Percentiles rank a stretch among this genome's conserved stretches.
Conservation (phyloP, 2,329 filamentous ascomycete species). For the Magnaporthiopsis incrustans region DNA sequence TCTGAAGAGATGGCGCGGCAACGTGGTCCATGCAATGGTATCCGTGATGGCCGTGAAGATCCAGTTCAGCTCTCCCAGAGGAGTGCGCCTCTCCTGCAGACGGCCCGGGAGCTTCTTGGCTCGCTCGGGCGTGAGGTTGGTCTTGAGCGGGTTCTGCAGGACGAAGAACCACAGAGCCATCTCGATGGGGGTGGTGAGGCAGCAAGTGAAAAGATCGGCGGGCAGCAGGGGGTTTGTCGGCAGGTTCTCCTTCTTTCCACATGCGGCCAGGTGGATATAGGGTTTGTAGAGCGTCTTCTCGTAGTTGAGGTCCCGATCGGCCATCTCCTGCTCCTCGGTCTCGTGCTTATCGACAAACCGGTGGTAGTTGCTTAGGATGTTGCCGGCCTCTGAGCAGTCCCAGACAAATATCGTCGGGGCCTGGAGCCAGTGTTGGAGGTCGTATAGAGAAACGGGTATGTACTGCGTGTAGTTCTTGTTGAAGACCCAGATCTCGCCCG, state of each 20-base stretch:
- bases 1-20: conserved; percentile 85
- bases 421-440: conserved; percentile 91
- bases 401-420: conserved; percentile 95
- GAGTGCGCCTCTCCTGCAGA: conserved; percentile 86
- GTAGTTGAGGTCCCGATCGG: conserved; percentile 72
- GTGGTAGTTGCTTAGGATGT: conserved; percentile 92
- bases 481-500: conserved; percentile 98
- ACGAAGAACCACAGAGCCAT: conserved; percentile 97
- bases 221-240: conserved; percentile 91
- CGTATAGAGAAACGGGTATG: conserved; percentile 91
- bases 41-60: conserved; percentile 99
- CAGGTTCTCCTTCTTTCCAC: conserved; percentile 80
- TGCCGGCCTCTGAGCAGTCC: conserved; percentile 93
- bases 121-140: conserved; percentile 66
- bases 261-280: conserved; percentile 87
- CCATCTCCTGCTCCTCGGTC: conserved; percentile 71
- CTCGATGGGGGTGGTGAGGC: conserved; percentile 92
- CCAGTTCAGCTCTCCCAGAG: conserved; percentile 95
- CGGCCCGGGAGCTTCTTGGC: conserved; percentile 85
- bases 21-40: conserved; percentile 95
- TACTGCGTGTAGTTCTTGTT: conserved; percentile 99
- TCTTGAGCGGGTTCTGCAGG: conserved; percentile 73
- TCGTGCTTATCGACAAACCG: conserved; percentile 93
- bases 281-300: conserved; percentile 63
- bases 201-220: conserved; percentile 92